A percentile compares a stretch with the other conserved stretches of the same genome.
phyloP scores from a whole-genome alignment of 139 green algal genomes.

The Ettlia oleoabundans region DNA sequence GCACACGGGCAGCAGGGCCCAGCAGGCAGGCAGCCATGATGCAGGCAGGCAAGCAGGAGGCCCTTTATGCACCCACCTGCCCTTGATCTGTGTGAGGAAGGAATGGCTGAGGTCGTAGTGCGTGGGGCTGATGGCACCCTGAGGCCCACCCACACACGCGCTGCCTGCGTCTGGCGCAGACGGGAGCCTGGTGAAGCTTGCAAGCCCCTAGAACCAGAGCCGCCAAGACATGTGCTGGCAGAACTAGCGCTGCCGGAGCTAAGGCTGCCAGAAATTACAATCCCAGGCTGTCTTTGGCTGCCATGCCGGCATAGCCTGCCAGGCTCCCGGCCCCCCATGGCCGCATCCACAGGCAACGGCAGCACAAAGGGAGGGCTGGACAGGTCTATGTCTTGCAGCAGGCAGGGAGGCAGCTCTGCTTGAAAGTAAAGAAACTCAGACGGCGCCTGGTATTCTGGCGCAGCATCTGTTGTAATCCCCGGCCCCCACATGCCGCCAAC shows the following conservation, averaged over 20 bases:
- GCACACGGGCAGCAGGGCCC: too few relatives aligned
- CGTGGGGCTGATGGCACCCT: conserved; percentile 8
- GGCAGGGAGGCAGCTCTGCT: background rate
- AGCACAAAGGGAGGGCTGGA: conserved; percentile 5
- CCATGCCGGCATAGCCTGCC: too few relatives aligned
- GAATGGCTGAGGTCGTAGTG: conserved; percentile 26
- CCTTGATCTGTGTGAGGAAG: conserved; percentile 26
- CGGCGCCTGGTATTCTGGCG: background rate
- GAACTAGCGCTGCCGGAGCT: too few relatives aligned
- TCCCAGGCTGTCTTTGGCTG: too few relatives aligned
- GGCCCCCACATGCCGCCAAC: too few relatives aligned
- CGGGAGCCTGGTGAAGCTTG: too few relatives aligned
- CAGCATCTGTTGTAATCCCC: background rate
- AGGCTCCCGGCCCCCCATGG: background rate
- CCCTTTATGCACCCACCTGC: conserved; percentile 1
- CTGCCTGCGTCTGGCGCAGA: conserved; percentile 18
- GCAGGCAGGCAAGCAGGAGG: background rate
- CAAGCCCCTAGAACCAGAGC: background rate
- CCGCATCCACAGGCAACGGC: too few relatives aligned
- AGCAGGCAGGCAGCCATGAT: too few relatives aligned
- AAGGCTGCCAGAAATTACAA: too few relatives aligned
- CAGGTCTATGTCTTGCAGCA: conserved; percentile 16
- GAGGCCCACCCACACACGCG: conserved; percentile 11
- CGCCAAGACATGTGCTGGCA: too few relatives aligned
- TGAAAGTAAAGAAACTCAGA: conserved; percentile 16